Conservation (phyloP, 2,329 filamentous ascomycete genomes). For the Zarea fungicola region DNA sequence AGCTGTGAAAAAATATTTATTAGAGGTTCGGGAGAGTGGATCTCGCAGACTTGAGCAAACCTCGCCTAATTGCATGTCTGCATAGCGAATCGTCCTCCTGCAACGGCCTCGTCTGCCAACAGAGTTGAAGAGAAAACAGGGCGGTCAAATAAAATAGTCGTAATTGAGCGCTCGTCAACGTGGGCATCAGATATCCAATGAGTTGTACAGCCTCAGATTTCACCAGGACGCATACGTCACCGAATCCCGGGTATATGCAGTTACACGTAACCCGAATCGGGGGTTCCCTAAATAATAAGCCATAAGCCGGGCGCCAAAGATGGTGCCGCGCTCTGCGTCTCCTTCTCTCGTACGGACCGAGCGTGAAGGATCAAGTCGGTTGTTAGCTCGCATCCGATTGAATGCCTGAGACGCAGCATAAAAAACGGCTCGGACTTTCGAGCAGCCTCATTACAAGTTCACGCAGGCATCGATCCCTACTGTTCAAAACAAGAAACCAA, state of each 20-base stretch:
- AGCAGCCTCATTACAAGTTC: background rate
- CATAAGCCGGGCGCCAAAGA: no score
- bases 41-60: background rate
- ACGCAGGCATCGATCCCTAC: background rate
- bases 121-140: no score
- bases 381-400: conserved; percentile 12
- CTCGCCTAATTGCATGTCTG: conserved; percentile 10
- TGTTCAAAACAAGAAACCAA: no score
- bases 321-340: no score
- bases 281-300: no score
- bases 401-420: background rate
- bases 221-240: background rate
- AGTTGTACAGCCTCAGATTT: no score
- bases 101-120: no score
- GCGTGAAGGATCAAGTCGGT: conserved; percentile 1
- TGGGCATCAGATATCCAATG: no score
- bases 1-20: background rate
- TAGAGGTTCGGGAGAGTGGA: background rate
- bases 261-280: background rate
- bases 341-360: no score
- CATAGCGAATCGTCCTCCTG: no score
- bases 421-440: conserved; percentile 5
- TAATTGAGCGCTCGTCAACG: no score
- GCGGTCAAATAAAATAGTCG: background rate
- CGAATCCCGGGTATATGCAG: conserved; percentile 1